These are phyloP conservation scores for Dichotomopilus funicola DNA, from an alignment of 2,329 filamentous ascomycete genomes.

Conservation along the genomic window DNA sequence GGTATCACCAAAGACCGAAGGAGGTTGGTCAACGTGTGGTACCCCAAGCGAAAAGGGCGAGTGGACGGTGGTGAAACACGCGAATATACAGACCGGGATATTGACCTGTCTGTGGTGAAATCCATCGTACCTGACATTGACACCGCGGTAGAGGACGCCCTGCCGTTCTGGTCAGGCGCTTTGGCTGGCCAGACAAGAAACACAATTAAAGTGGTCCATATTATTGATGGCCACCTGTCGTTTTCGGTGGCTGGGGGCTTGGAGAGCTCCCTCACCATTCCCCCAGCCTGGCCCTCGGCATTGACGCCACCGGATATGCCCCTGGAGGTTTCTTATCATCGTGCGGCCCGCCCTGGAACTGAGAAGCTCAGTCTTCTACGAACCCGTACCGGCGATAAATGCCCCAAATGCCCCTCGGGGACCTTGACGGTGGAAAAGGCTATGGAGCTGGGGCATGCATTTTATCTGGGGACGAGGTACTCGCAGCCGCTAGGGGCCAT, in stretches of 20 bases:
- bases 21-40: conserved; percentile 65
- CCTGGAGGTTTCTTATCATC: not conserved
- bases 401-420: conserved; percentile 61
- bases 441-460: conserved; percentile 91
- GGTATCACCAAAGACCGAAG: conserved; percentile 62
- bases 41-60: conserved; percentile 35
- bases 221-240: conserved; percentile 33
- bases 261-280: not conserved
- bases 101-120: conserved; percentile 58
- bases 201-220: conserved; percentile 28
- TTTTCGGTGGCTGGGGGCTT: conserved; percentile 6
- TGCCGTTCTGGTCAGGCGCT: conserved; percentile 45
- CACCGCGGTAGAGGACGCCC: conserved; percentile 56
- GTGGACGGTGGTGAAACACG: conserved; percentile 15
- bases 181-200: conserved; percentile 18
- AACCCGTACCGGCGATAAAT: conserved; percentile 61
- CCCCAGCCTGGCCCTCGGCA: conserved; percentile 16
- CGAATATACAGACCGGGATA: conserved; percentile 26
- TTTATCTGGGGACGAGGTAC: conserved; percentile 87
- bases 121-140: conserved; percentile 61
- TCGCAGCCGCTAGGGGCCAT: conserved; percentile 64
- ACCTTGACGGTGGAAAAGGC: conserved; percentile 61
- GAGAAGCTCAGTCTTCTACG: conserved; percentile 56
- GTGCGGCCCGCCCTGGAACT: conserved; percentile 15
- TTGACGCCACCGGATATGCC: conserved; percentile 2